Evolutionary conservation across 2,329 filamentous ascomycete species (phyloP).

Genomic region (Akanthomyces muscarius): DNA sequence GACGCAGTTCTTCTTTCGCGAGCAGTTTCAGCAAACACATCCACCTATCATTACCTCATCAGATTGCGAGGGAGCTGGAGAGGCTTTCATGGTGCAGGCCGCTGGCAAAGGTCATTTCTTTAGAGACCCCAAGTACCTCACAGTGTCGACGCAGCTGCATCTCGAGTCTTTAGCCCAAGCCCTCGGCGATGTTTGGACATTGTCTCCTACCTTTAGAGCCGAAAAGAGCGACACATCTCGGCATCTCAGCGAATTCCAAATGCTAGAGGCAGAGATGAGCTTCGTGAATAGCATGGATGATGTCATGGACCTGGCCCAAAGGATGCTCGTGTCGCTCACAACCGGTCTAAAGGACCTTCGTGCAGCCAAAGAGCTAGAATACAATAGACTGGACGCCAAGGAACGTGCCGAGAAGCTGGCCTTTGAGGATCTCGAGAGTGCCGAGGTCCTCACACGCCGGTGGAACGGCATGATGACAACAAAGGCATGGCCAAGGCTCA

Average conservation of each 20-base stretch:
- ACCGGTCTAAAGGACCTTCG: conserved; percentile 37
- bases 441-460: conserved; percentile 54
- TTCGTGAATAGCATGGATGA: conserved; percentile 67
- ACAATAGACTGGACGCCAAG: conserved; percentile 32
- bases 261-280: conserved; percentile 89
- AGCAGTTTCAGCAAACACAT: conserved; percentile 77
- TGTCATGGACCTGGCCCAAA: conserved; percentile 77
- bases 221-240: conserved; percentile 90
- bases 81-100: conserved; percentile 74
- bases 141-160: conserved; percentile 91
- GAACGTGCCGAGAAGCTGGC: conserved; percentile 39
- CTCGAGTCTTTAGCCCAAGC: conserved; percentile 88
- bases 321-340: conserved; percentile 60
- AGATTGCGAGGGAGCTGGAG: conserved; percentile 93
- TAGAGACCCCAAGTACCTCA: conserved; percentile 83
- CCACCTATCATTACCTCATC: conserved; percentile 94
- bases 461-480: conserved; percentile 64
- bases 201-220: conserved; percentile 90
- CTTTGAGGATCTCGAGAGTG: conserved; percentile 41
- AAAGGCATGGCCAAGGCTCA: conserved; percentile 70
- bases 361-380: conserved; percentile 43
- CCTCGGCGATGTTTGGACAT: conserved; percentile 85
- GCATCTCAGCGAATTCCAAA: conserved; percentile 96
- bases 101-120: conserved; percentile 61
- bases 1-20: conserved; percentile 68